A percentile compares a stretch with the other conserved stretches of the same genome.
phyloP scores from a whole-genome alignment of 2,329 filamentous ascomycete genomes.

The Trichophaea hybrida region DNA sequence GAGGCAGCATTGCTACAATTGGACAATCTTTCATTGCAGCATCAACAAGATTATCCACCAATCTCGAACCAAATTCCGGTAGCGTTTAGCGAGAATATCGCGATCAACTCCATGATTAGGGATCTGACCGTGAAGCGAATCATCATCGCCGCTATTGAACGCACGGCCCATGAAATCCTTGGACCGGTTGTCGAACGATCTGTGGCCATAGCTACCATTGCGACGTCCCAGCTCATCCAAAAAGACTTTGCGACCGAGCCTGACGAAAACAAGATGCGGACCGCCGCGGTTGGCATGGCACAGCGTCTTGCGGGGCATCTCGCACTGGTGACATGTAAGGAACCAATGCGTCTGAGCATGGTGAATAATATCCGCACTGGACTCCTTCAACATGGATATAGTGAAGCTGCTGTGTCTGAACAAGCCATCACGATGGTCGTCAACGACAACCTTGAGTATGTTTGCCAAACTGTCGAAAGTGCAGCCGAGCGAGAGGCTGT shows the following conservation, averaged over 20 bases:
- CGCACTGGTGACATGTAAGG: conserved; percentile 94
- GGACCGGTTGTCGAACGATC: conserved; percentile 94
- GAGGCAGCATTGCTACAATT: conserved; percentile 7
- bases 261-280: conserved; percentile 73
- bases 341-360: conserved; percentile 89
- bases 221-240: conserved; percentile 83
- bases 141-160: conserved; percentile 70
- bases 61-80: conserved; percentile 12
- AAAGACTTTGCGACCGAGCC: conserved; percentile 94
- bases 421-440: conserved; percentile 97
- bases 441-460: conserved; percentile 88
- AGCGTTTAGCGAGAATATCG: conserved; percentile 28
- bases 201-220: conserved; percentile 94
- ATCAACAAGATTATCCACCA: conserved; percentile 13
- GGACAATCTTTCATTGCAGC: conserved; percentile 16
- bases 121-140: conserved; percentile 45
- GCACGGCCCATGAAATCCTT: conserved; percentile 90
- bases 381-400: conserved; percentile 53
- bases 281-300: conserved; percentile 82
- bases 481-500: conserved; percentile 87
- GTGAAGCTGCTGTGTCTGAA: conserved; percentile 66
- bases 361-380: conserved; percentile 80
- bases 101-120: conserved; percentile 26
- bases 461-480: conserved; percentile 87
- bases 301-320: conserved; percentile 87